These are phyloP conservation scores for Macadamia tetraphylla DNA, from an alignment of 164 flowering plant genomes.

Conservation along the genomic window DNA sequence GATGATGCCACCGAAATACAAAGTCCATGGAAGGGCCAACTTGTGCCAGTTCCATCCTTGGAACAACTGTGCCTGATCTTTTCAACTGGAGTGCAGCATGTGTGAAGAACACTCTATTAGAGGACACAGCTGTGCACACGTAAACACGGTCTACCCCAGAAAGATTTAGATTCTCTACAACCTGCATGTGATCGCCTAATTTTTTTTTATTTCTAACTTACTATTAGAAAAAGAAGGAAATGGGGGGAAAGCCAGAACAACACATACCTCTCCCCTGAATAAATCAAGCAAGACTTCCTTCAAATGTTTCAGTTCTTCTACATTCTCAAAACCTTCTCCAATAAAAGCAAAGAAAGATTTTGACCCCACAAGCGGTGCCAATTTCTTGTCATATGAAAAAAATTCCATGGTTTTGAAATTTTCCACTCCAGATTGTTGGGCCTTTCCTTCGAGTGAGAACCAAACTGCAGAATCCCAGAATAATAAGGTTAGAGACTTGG, in stretches of 20 bases:
- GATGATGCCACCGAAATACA: conserved; percentile 82
- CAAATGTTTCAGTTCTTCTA: conserved; percentile 78
- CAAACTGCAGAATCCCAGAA: conserved; percentile 42
- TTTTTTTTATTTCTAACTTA: background rate
- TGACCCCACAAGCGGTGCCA: conserved; percentile 64
- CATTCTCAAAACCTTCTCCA: conserved; percentile 88
- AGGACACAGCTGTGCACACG: conserved; percentile 73
- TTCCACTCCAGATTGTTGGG: conserved; percentile 91
- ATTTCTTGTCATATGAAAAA: conserved; percentile 65
- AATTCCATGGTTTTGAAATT: conserved; percentile 62
- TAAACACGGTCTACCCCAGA: conserved; percentile 77
- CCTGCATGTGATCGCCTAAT: conserved; percentile 39
- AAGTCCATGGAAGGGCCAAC: conserved; percentile 97
- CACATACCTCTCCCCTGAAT: conserved; percentile 73
- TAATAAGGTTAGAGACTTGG: too few relatives aligned
- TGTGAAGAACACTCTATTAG: conserved; percentile 59
- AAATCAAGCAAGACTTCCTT: conserved; percentile 88
- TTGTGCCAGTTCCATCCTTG: conserved; percentile 83
- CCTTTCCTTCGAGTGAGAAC: conserved; percentile 87
- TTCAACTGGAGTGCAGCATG: conserved; percentile 85
- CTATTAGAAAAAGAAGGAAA: background rate
- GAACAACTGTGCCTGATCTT: conserved; percentile 79
- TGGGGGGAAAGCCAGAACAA: background rate
- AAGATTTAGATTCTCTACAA: conserved; percentile 73
- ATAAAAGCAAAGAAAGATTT: conserved; percentile 81